A percentile compares a stretch with the other conserved stretches of the same genome.
Evolutionary conservation across 2,329 filamentous ascomycete genomes (phyloP).

Genomic region (Fusarium heterosporum): DNA sequence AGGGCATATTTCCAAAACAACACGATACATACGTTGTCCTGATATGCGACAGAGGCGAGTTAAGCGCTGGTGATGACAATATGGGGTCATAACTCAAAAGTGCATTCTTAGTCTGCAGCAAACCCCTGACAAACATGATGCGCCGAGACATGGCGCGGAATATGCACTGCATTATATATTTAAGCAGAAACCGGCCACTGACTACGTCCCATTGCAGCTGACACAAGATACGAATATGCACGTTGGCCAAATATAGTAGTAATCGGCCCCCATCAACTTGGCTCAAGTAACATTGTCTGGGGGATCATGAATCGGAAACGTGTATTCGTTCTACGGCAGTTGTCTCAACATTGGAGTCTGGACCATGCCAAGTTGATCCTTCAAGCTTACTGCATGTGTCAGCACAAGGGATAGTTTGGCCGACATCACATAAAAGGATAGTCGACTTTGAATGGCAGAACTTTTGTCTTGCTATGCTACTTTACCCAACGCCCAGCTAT

Average conservation of each 20-base stretch:
- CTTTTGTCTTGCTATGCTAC: conserved; percentile 16
- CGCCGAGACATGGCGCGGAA: background rate
- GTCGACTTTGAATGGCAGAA: background rate
- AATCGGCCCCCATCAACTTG: conserved; percentile 1
- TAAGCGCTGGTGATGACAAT: background rate
- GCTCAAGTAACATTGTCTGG: background rate
- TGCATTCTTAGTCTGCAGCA: too few species aligned
- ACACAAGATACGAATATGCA: background rate
- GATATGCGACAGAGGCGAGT: background rate
- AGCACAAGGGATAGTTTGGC: background rate
- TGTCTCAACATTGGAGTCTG: background rate
- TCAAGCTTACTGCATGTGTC: background rate
- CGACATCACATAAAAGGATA: background rate
- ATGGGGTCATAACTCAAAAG: background rate
- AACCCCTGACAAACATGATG: background rate
- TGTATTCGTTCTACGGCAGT: background rate
- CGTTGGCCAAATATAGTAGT: conserved; percentile 6
- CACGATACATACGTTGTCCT: background rate
- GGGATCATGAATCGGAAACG: conserved; percentile 1
- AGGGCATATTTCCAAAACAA: background rate
- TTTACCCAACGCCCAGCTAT: conserved; percentile 31
- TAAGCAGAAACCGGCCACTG: conserved; percentile 2
- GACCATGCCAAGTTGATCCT: background rate
- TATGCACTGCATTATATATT: background rate
- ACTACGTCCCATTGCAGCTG: background rate